Percentiles rank a stretch among this genome's conserved stretches.
These are phyloP conservation scores for Diaporthe capsici DNA, from an alignment of 2,329 filamentous ascomycete species.

Conservation along the genomic window DNA sequence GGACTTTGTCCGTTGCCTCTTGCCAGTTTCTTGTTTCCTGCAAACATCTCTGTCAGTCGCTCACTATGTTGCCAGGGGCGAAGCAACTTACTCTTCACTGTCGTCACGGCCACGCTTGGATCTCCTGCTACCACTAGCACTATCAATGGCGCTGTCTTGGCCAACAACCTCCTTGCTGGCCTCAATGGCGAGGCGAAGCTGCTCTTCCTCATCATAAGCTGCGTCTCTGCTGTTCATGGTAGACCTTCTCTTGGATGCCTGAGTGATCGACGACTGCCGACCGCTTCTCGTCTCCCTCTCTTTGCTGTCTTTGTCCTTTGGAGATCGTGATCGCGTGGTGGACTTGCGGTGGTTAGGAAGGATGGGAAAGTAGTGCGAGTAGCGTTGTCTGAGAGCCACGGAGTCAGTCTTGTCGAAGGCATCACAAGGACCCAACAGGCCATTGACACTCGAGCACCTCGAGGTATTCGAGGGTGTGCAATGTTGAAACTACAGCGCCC, in stretches of 20 bases:
- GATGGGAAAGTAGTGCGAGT: slow-evolving; percentile 75
- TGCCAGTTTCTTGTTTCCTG: slow-evolving; percentile 79
- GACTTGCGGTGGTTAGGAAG: slow-evolving; percentile 66
- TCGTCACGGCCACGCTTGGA: slow-evolving; percentile 90
- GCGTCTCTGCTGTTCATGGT: slow-evolving; percentile 98
- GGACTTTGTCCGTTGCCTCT: slow-evolving; percentile 88
- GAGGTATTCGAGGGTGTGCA: not conserved
- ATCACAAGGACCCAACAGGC: not conserved
- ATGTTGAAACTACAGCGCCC: not conserved
- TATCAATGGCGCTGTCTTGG: slow-evolving; percentile 55
- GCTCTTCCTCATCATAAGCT: slow-evolving; percentile 95
- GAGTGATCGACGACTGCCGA: slow-evolving; percentile 64
- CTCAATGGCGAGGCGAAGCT: slow-evolving; percentile 89
- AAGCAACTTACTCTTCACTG: slow-evolving; percentile 86
- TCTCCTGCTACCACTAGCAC: slow-evolving; percentile 72
- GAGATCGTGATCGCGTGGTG: slow-evolving; percentile 72
- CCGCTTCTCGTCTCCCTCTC: slow-evolving; percentile 60
- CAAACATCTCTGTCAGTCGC: slow-evolving; percentile 46
- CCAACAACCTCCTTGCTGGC: slow-evolving; percentile 89
- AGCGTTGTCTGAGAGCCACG: slow-evolving; percentile 69
- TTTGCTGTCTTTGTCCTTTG: slow-evolving; percentile 63
- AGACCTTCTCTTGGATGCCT: slow-evolving; percentile 85
- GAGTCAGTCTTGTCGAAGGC: slow-evolving; percentile 53
- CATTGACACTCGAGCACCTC: not conserved
- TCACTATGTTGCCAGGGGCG: slow-evolving; percentile 28